Evolutionary conservation across 2,329 filamentous ascomycete species (phyloP).

Genomic region (Plectosphaerella cucumerina): DNA sequence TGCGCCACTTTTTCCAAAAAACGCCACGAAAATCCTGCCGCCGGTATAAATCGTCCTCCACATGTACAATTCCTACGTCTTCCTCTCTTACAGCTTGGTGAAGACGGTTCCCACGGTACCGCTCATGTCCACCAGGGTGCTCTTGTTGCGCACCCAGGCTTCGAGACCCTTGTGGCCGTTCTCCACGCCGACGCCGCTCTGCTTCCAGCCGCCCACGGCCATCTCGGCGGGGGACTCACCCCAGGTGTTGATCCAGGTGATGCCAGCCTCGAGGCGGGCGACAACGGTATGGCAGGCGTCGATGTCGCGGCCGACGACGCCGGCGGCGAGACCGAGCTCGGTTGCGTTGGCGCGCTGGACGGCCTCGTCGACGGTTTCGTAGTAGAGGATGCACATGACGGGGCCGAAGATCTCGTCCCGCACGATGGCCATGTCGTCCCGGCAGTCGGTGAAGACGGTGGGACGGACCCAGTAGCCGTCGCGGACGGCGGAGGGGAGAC

Average conservation of each 20-base stretch:
- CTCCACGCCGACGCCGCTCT: conserved; percentile 82
- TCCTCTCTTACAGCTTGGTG: conserved; percentile 54
- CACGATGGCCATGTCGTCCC: conserved; percentile 74
- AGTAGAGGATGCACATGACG: conserved; percentile 76
- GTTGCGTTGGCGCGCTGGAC: conserved; percentile 73
- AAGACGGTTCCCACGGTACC: conserved; percentile 70
- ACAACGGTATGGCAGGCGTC: conserved; percentile 70
- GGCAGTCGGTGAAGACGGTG: conserved; percentile 83
- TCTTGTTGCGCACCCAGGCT: conserved; percentile 83
- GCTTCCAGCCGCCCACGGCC: conserved; percentile 89
- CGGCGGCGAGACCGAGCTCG: conserved; percentile 73
- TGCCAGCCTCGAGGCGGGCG: conserved; percentile 70
- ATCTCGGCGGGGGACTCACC: conserved; percentile 90
- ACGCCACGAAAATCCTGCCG: neutral
- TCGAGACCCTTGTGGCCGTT: conserved; percentile 77
- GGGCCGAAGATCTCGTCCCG: conserved; percentile 86
- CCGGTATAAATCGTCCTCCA: neutral
- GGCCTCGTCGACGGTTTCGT: conserved; percentile 65
- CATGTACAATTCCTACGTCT: neutral
- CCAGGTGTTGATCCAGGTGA: conserved; percentile 93
- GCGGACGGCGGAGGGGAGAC: conserved; percentile 41
- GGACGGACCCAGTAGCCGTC: conserved; percentile 81
- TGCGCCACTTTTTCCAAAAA: neutral
- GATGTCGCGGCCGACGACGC: conserved; percentile 75
- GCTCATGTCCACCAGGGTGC: conserved; percentile 79